A percentile compares a stretch with the other conserved stretches of the same genome.
These are phyloP conservation scores for Hortaea werneckii DNA, from an alignment of 2,329 filamentous ascomycete genomes.

Conservation along the genomic window DNA sequence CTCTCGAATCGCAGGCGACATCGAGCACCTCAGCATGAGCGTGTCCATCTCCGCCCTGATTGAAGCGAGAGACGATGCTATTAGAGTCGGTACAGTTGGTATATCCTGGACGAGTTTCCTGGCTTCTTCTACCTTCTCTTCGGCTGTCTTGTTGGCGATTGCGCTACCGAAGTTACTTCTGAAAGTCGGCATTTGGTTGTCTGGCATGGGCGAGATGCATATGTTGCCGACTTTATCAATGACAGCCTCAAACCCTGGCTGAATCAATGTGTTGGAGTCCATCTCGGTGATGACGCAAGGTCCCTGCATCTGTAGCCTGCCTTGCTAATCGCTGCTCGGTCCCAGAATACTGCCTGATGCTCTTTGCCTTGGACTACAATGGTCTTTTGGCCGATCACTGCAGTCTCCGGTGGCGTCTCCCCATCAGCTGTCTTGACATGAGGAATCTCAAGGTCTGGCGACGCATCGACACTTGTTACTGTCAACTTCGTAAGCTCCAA, in stretches of 20 bases:
- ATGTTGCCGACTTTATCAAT: constrained; percentile 17
- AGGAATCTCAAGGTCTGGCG: constrained; percentile 17
- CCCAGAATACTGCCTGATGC: constrained; percentile 16
- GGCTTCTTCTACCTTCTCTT: constrained; percentile 13
- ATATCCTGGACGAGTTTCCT: constrained; percentile 15
- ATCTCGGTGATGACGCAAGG: constrained; percentile 17
- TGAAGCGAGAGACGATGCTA: constrained; percentile 15
- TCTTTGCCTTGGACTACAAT: constrained; percentile 16
- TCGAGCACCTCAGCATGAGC: constrained; percentile 19
- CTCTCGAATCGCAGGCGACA: constrained; percentile 19
- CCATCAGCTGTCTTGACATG: constrained; percentile 10
- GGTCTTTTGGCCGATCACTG: constrained; percentile 14
- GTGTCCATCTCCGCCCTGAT: constrained; percentile 19
- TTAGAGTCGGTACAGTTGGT: constrained; percentile 16
- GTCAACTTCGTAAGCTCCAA: constrained; percentile 16
- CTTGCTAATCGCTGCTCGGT: constrained; percentile 12
- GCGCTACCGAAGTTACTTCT: constrained; percentile 13
- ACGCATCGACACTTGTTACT: constrained; percentile 14
- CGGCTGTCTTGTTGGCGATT: constrained; percentile 12
- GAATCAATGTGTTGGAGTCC: constrained; percentile 18
- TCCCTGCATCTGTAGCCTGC: constrained; percentile 15
- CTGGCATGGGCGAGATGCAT: constrained; percentile 17
- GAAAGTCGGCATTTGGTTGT: constrained; percentile 17
- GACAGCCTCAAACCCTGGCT: constrained; percentile 14
- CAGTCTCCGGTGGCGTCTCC: constrained; percentile 12